phyloP scores from a whole-genome alignment of 192 early-diverging fungal species.

The Lobosporangium transversale region DNA sequence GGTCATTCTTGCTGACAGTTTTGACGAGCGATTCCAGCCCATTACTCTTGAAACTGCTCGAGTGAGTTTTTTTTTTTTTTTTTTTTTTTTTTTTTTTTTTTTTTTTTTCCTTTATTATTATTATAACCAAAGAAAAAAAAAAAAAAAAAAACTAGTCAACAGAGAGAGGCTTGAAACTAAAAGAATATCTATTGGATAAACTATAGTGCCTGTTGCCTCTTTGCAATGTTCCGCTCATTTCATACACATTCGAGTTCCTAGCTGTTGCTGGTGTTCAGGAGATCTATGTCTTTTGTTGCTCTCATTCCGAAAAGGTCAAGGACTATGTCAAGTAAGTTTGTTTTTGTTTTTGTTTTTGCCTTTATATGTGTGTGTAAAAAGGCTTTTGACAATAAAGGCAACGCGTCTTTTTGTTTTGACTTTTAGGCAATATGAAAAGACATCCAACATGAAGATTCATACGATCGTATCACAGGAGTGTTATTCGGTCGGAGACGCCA shows the following conservation, averaged over 20 bases:
- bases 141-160: too few species aligned
- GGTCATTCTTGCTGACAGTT: conserved; percentile 92
- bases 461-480: conserved; percentile 79
- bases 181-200: too few species aligned
- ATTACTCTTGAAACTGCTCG: conserved; percentile 85
- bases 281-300: conserved; percentile 85
- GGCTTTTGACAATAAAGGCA: too few species aligned
- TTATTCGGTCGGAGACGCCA: conserved; percentile 88
- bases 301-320: conserved; percentile 85
- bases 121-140: too few species aligned
- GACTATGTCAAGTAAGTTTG: conserved; percentile 80
- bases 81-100: neutral
- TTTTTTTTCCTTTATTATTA: too few species aligned
- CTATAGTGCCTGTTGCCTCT: conserved; percentile 90
- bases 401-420: neutral
- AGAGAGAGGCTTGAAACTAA: too few species aligned
- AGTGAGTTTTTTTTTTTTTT: conserved; percentile 55
- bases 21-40: conserved; percentile 89
- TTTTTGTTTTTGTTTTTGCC: neutral
- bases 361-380: neutral
- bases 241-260: conserved; percentile 95
- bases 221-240: conserved; percentile 95
- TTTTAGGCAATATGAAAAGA: conserved; percentile 78
- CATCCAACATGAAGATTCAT: conserved; percentile 74
- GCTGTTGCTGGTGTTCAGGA: conserved; percentile 88